Evolutionary conservation across 176 grass and related monocot genomes (phyloP).

Genomic region (barley (Hordeum vulgare)): MorexV3_pseudomolecules_assembly NC_058520.1:56935582-56936081

Average conservation of each 20-base stretch:
- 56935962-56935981: slow-evolving; percentile 74
- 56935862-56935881: slow-evolving; percentile 71
- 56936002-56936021: slow-evolving; percentile 45
- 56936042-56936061: slow-evolving; percentile 49
- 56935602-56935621: background rate
- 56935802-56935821: slow-evolving; percentile 31
- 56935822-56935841: slow-evolving; percentile 18
- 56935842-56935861: slow-evolving; percentile 51
- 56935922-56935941: slow-evolving; percentile 61
- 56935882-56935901: slow-evolving; percentile 59
- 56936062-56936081: slow-evolving; percentile 30
- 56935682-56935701: no score
- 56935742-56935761: slow-evolving; percentile 36
- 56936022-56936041: slow-evolving; percentile 63
- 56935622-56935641: background rate
- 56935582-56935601: no score
- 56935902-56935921: slow-evolving; percentile 52
- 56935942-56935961: slow-evolving; percentile 65
- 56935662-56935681: no score
- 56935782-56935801: background rate
- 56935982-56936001: slow-evolving; percentile 41
- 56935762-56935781: background rate
- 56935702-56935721: no score
- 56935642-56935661: no score
- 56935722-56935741: slow-evolving; percentile 21